Percentiles rank a stretch among this genome's conserved stretches.
These are phyloP conservation scores for Panaeolus papilionaceus DNA, from an alignment of 768 basidiomycete genomes.

Conservation along the genomic window DNA sequence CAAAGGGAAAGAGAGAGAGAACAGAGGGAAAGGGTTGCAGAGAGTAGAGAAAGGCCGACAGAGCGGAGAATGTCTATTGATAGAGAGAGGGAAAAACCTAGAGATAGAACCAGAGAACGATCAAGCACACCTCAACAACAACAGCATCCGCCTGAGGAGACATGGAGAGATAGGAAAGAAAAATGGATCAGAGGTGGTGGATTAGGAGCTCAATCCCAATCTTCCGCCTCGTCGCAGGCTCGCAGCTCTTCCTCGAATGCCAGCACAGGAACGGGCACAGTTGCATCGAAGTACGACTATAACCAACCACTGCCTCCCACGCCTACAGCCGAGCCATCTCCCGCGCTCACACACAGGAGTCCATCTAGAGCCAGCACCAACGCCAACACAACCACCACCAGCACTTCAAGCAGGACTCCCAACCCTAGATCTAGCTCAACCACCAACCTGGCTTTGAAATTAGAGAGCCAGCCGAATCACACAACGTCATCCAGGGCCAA, in stretches of 20 bases:
- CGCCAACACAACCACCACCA: slow-evolving; percentile 1
- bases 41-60: slow-evolving; percentile 24
- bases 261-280: slow-evolving; percentile 1
- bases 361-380: slow-evolving; percentile 6
- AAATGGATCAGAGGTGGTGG: slow-evolving; percentile 2
- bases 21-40: slow-evolving; percentile 13
- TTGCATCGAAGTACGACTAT: slow-evolving; percentile 6
- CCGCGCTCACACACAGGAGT: not conserved
- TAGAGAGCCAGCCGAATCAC: not conserved
- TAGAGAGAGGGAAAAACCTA: slow-evolving; percentile 12
- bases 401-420: not conserved
- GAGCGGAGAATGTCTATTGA: slow-evolving; percentile 17
- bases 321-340: slow-evolving; percentile 6
- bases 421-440: slow-evolving; percentile 3
- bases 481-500: slow-evolving; percentile 1
- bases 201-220: slow-evolving; percentile 35
- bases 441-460: not conserved
- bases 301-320: slow-evolving; percentile 12
- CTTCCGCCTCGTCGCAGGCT: slow-evolving; percentile 65
- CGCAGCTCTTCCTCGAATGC: not conserved
- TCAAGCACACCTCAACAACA: not conserved
- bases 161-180: slow-evolving; percentile 8
- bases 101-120: slow-evolving; percentile 9
- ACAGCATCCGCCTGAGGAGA: not conserved
- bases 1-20: slow-evolving; percentile 20